phyloP scores from a whole-genome alignment of 148 eudicot species.

The Rhododendron vialii region DNA sequence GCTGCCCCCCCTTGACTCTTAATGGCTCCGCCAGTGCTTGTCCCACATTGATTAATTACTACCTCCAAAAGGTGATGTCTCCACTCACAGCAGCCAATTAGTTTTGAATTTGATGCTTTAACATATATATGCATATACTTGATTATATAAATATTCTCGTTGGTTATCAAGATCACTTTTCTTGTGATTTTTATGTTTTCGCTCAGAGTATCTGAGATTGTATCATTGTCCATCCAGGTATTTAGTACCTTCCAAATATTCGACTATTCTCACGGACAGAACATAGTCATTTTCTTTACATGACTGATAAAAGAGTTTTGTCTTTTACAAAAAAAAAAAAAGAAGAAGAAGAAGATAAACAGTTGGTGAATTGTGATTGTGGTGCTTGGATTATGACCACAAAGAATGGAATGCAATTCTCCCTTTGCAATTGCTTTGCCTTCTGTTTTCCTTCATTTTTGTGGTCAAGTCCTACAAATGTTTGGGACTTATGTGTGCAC shows the following conservation, averaged over 20 bases:
- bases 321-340: too few species aligned
- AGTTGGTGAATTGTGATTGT: not conserved
- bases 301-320: not conserved
- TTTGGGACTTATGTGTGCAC: not conserved
- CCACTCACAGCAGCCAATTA: not conserved
- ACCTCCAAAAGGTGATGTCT: not conserved
- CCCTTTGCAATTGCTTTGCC: not conserved
- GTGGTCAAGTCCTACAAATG: not conserved
- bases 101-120: not conserved
- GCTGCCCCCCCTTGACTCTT: too few species aligned
- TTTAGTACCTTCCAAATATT: not conserved
- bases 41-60: not conserved
- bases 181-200: not conserved
- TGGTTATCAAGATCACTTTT: not conserved
- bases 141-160: not conserved
- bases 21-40: not conserved
- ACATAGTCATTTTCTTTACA: not conserved
- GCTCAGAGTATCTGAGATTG: not conserved
- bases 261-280: not conserved
- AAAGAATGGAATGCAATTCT: not conserved
- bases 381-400: not conserved
- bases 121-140: not conserved
- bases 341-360: not conserved
- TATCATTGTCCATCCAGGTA: not conserved
- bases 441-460: not conserved